These are phyloP conservation scores for Globisporangium canariense DNA, from an alignment of 352 stramenopile genomes.

Conservation along the genomic window DNA sequence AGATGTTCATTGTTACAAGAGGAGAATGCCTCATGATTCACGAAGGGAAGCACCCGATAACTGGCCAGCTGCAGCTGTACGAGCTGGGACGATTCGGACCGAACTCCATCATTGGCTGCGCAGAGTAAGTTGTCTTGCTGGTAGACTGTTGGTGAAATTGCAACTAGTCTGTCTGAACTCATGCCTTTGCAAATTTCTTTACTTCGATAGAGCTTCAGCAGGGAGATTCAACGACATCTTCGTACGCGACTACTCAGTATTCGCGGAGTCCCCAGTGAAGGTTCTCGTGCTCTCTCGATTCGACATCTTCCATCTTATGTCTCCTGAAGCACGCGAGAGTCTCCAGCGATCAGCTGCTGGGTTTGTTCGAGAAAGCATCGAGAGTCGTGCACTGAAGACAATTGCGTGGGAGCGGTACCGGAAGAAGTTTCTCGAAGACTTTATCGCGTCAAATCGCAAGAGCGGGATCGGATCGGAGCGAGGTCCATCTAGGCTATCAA, in stretches of 20 bases:
- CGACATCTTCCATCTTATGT: conserved; percentile 84
- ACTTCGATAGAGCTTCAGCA: conserved; percentile 48
- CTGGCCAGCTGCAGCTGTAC: conserved; percentile 52
- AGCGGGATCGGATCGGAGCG: conserved; percentile 17
- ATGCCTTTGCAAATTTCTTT: not conserved
- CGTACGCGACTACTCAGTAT: conserved; percentile 72
- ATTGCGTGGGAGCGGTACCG: conserved; percentile 79
- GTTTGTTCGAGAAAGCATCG: conserved; percentile 59
- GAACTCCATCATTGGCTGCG: conserved; percentile 75
- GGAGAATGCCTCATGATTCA: conserved; percentile 75
- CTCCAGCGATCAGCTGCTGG: conserved; percentile 60
- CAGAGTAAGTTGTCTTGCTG: conserved; percentile 47
- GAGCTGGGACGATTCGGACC: conserved; percentile 68
- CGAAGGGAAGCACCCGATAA: conserved; percentile 75
- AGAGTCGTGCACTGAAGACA: conserved; percentile 70
- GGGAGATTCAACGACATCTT: conserved; percentile 82
- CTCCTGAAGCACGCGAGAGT: conserved; percentile 55
- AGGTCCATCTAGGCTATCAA: conserved; percentile 18
- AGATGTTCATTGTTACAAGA: conserved; percentile 74
- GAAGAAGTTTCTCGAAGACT: conserved; percentile 47
- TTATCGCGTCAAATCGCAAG: conserved; percentile 29
- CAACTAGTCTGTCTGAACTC: not conserved
- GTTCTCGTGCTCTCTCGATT: conserved; percentile 81
- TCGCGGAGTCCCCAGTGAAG: conserved; percentile 70
- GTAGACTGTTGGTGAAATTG: not conserved